These are phyloP conservation scores for Solanum stenotomum DNA, from an alignment of 257 asterid species.

Conservation along the genomic window DNA sequence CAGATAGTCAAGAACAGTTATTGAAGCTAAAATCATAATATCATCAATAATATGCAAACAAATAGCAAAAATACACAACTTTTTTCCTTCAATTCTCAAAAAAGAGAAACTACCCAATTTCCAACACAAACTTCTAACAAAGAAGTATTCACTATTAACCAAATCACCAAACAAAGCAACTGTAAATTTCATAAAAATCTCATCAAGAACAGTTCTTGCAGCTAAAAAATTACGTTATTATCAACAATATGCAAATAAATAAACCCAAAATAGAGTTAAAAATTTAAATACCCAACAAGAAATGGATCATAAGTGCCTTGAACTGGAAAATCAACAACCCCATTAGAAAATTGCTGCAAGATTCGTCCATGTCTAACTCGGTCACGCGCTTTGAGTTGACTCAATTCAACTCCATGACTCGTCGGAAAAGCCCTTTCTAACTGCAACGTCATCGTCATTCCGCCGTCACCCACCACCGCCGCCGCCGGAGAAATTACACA, in stretches of 20 bases:
- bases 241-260: not conserved
- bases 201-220: not conserved
- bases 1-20: not conserved
- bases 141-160: not conserved
- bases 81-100: not conserved
- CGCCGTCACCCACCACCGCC: conserved; percentile 33
- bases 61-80: not conserved
- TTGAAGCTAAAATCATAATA: not conserved
- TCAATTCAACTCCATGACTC: conserved; percentile 60
- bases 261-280: not conserved
- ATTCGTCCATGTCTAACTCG: conserved; percentile 64
- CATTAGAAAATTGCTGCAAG: conserved; percentile 49
- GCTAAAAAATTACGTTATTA: not conserved
- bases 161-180: not conserved
- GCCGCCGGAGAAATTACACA: conserved; percentile 17
- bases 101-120: not conserved
- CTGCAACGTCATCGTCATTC: conserved; percentile 36
- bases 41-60: not conserved
- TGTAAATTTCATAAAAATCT: not conserved
- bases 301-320: conserved; percentile 87
- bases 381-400: conserved; percentile 65
- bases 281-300: conserved; percentile 61
- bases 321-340: conserved; percentile 77
- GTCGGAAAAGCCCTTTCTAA: conserved; percentile 61
- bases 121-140: not conserved